Base-by-base conservation (phyloP, 495 filamentous ascomycete genomes). In the Lepraria neglecta region DNA sequence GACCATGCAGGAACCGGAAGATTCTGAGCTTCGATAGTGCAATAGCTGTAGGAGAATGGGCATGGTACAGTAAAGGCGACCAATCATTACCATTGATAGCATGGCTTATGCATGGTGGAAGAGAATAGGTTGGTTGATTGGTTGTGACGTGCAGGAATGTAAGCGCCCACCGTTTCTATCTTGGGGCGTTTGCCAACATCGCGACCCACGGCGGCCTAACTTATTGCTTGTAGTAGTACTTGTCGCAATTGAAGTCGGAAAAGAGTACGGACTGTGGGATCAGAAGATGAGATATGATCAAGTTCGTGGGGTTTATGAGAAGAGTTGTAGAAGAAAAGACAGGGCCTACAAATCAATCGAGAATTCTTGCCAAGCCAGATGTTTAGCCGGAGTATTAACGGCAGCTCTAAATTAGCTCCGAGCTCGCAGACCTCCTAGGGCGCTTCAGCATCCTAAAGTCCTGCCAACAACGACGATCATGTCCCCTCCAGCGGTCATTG, bases 401-500 rank as follows among this genome's bases (percentile, higher is more conserved):
- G n/a, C 6, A 35, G 51, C 51, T 19, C 19, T 15, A 38, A 38
- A 7, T 4, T 19, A 35, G 19, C n/a, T n/a, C n/a, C n/a, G n/a
- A n/a, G n/a, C n/a, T n/a, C n/a, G n/a, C n/a, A n/a, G n/a, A n/a
- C n/a, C n/a, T n/a, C 21, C 6, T 38, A 24, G 15, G 31, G 51
- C 51, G 51, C 51, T 54, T 54, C 51, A 33, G 19, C 28, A 12
- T 54, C 4, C 3, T 54, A 11, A 35, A 30, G 31, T 10, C 28
- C 19, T 54, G 51, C n/a, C 48, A 6, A 38, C 28, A 12, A 4
- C 51, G 1, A 19, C 42, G 65, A 76, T 59, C 47, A 96, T 96
- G 94, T 77, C 88, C 46, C 95, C 92, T 0, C 82, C 87, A 67
- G 87, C 94, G 44, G 95, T 97, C 72, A 95, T 97, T 71, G 91